Percentiles rank a stretch among this genome's conserved stretches.
Conservation (phyloP, 768 basidiomycete genomes). For the Phylloporus arenicola region DNA sequence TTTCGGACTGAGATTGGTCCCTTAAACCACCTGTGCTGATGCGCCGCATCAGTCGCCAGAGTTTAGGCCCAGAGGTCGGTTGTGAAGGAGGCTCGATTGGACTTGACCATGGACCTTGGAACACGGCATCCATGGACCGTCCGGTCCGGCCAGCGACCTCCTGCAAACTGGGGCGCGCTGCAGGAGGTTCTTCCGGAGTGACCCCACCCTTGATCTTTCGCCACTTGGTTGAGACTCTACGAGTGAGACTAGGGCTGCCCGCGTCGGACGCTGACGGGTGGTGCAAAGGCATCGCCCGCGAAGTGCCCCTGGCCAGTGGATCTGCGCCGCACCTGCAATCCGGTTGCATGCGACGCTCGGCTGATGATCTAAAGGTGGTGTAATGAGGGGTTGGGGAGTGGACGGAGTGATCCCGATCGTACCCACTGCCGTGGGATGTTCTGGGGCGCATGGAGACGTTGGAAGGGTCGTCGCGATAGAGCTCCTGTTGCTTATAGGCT, state of each 20-base stretch:
- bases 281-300: neutral
- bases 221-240: slow-evolving; percentile 36
- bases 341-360: slow-evolving; percentile 41
- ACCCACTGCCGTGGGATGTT: slow-evolving; percentile 3
- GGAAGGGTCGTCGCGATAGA: slow-evolving; percentile 13
- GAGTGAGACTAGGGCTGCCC: slow-evolving; percentile 23
- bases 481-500: slow-evolving; percentile 45
- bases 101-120: slow-evolving; percentile 7
- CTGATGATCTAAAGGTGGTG: slow-evolving; percentile 47
- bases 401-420: slow-evolving; percentile 12
- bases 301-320: neutral
- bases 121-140: slow-evolving; percentile 17
- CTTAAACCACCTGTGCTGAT: slow-evolving; percentile 61
- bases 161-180: slow-evolving; percentile 30
- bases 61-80: slow-evolving; percentile 26
- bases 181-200: slow-evolving; percentile 23
- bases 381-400: slow-evolving; percentile 43
- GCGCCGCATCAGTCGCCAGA: slow-evolving; percentile 69
- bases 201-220: slow-evolving; percentile 16
- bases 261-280: slow-evolving; percentile 10
- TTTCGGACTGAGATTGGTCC: slow-evolving; percentile 37
- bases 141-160: slow-evolving; percentile 20
- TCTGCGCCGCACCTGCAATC: slow-evolving; percentile 18
- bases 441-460: slow-evolving; percentile 21
- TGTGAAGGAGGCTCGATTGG: slow-evolving; percentile 7